Evolutionary conservation across 2,329 filamentous ascomycete genomes (phyloP).

Genomic region (Colletotrichum destructivum): DNA sequence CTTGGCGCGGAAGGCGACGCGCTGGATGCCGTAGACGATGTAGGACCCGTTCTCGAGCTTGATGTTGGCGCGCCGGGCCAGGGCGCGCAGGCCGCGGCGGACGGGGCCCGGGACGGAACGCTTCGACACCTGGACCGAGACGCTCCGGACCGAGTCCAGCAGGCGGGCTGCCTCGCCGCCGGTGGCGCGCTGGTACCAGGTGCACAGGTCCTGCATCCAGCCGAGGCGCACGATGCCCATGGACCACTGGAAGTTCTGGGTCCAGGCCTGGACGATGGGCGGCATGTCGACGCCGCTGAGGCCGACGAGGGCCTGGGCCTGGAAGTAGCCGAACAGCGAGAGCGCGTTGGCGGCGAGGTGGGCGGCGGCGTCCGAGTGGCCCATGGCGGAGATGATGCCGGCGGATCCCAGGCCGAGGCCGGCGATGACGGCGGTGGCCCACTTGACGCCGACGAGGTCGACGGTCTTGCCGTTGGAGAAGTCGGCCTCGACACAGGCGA

Average conservation of each 20-base stretch:
- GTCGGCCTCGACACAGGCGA: conserved; percentile 90
- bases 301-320: conserved; percentile 92
- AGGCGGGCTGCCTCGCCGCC: conserved; percentile 87
- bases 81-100: conserved; percentile 62
- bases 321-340: conserved; percentile 94
- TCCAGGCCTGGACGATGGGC: conserved; percentile 92
- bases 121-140: conserved; percentile 87
- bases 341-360: conserved; percentile 95
- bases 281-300: conserved; percentile 86
- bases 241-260: conserved; percentile 98
- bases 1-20: conserved; percentile 86
- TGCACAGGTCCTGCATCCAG: conserved; percentile 90
- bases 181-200: conserved; percentile 96
- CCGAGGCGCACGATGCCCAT: conserved; percentile 92
- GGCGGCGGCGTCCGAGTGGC: conserved; percentile 93
- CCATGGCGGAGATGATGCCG: conserved; percentile 89
- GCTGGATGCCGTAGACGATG: conserved; percentile 85
- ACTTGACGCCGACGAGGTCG: conserved; percentile 88
- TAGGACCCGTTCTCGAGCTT: conserved; percentile 69
- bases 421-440: conserved; percentile 90
- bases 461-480: conserved; percentile 95
- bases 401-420: conserved; percentile 87
- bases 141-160: conserved; percentile 79
- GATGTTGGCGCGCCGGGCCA: conserved; percentile 70
- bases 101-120: conserved; percentile 59